Percentiles rank a stretch among this genome's conserved stretches.
These are phyloP conservation scores for Citrullus amarus DNA, from an alignment of 306 rosid species.

Conservation along the genomic window DNA sequence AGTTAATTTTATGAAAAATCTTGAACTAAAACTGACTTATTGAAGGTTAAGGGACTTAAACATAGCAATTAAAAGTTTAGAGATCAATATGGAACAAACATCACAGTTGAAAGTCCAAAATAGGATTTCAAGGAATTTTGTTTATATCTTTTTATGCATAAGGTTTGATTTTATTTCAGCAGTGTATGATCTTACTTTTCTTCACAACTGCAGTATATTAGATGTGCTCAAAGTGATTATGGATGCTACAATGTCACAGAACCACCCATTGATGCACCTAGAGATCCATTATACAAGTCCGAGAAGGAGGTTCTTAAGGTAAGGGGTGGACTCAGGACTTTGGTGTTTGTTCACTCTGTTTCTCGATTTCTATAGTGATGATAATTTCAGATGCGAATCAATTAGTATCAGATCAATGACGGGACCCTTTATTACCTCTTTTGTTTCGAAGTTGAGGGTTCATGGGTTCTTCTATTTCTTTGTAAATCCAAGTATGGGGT, in stretches of 20 bases:
- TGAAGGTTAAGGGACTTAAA: not conserved
- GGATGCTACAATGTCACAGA: constrained; percentile 76
- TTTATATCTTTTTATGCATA: not conserved
- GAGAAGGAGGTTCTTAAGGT: constrained; percentile 77
- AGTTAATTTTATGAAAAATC: not conserved
- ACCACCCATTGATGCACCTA: constrained; percentile 88
- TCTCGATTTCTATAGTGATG: not conserved
- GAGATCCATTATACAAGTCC: constrained; percentile 79
- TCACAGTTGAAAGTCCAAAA: not conserved
- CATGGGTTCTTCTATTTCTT: not conserved
- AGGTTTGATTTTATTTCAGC: not conserved
- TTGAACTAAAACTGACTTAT: not conserved
- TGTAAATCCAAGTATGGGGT: too few species aligned
- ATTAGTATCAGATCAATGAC: not conserved
- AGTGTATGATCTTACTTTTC: constrained; percentile 2
- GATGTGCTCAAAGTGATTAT: constrained; percentile 76
- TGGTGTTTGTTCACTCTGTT: not conserved
- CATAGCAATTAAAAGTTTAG: not conserved
- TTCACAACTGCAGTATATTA: constrained; percentile 52
- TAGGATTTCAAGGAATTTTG: not conserved
- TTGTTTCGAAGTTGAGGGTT: not conserved
- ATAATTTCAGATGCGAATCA: not conserved
- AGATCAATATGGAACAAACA: not conserved
- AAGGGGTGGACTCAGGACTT: not conserved
- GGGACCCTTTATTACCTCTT: not conserved